Evolutionary conservation across 169 alveolate species (phyloP).

Genomic region (Plasmodium coatneyi): DNA sequence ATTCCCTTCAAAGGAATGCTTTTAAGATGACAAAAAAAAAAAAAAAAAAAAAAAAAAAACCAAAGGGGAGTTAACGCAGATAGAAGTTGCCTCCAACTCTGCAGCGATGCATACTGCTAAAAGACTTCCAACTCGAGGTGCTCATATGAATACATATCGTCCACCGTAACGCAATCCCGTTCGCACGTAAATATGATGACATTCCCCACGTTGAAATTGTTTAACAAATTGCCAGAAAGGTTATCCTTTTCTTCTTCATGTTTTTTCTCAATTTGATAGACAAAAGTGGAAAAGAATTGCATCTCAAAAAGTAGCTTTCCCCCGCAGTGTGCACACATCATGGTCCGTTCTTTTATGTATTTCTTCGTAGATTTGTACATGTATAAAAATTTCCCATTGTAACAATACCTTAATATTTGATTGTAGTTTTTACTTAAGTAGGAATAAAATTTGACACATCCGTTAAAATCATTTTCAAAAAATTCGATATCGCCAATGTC

Average conservation of each 20-base stretch:
- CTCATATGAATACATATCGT: conserved; percentile 68
- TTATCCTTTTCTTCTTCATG: conserved; percentile 7
- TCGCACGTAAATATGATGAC: conserved; percentile 66
- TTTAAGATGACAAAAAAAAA: conserved; percentile 23
- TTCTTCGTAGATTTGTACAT: conserved; percentile 48
- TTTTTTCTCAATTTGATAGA: conserved; percentile 49
- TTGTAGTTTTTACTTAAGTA: conserved; percentile 67
- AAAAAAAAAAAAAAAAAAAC: conserved; percentile 7
- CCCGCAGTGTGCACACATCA: conserved; percentile 45
- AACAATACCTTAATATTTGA: conserved; percentile 72
- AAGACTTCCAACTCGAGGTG: conserved; percentile 59
- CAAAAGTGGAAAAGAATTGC: conserved; percentile 64
- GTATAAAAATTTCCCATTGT: conserved; percentile 63
- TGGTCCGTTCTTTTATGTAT: not conserved
- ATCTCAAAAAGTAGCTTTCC: conserved; percentile 47
- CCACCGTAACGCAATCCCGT: conserved; percentile 53
- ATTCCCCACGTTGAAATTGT: conserved; percentile 72
- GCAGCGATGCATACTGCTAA: not conserved
- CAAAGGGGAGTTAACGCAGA: not conserved
- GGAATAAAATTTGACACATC: conserved; percentile 69
- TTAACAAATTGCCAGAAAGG: conserved; percentile 13
- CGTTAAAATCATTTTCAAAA: conserved; percentile 73
- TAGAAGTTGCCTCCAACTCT: not conserved
- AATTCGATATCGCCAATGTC: conserved; percentile 25
- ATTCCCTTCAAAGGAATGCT: conserved; percentile 1